Conservation (phyloP, 2,329 filamentous ascomycete species). For the Camillea tinctor region DNA sequence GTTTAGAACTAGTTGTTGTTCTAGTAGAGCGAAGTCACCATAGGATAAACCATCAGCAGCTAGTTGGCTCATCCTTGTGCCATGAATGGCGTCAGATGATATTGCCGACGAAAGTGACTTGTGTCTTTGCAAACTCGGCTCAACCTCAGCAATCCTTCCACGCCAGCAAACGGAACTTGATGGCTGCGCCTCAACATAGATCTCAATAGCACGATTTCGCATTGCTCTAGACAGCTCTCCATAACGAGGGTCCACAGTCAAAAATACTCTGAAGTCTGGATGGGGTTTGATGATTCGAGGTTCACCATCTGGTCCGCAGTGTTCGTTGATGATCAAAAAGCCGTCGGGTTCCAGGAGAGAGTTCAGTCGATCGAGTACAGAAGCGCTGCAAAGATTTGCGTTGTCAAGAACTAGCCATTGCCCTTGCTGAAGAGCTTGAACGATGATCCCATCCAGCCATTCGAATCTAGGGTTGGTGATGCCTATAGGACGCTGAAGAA, state of each 20-base stretch:
- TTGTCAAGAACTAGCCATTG: constrained; percentile 96
- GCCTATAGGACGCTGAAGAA: constrained; percentile 52
- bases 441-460: constrained; percentile 91
- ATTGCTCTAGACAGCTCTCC: constrained; percentile 95
- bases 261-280: constrained; percentile 83
- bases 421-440: constrained; percentile 81
- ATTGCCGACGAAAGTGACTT: constrained; percentile 36
- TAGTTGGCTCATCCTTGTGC: constrained; percentile 31
- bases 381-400: constrained; percentile 93
- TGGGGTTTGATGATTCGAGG: constrained; percentile 80
- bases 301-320: constrained; percentile 78
- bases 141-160: constrained; percentile 45
- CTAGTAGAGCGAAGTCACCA: constrained; percentile 42
- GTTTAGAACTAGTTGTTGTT: constrained; percentile 24
- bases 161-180: constrained; percentile 34
- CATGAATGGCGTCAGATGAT: constrained; percentile 27
- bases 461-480: constrained; percentile 82
- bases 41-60: constrained; percentile 49
- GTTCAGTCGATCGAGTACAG: constrained; percentile 90
- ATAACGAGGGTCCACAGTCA: constrained; percentile 89
- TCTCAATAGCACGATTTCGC: constrained; percentile 91
- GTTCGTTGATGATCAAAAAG: constrained; percentile 86
- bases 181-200: constrained; percentile 63
- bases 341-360: constrained; percentile 91
- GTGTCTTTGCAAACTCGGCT: constrained; percentile 50